These are phyloP conservation scores for Albugo candida DNA, from an alignment of 352 stramenopile genomes.

Conservation along the genomic window DNA sequence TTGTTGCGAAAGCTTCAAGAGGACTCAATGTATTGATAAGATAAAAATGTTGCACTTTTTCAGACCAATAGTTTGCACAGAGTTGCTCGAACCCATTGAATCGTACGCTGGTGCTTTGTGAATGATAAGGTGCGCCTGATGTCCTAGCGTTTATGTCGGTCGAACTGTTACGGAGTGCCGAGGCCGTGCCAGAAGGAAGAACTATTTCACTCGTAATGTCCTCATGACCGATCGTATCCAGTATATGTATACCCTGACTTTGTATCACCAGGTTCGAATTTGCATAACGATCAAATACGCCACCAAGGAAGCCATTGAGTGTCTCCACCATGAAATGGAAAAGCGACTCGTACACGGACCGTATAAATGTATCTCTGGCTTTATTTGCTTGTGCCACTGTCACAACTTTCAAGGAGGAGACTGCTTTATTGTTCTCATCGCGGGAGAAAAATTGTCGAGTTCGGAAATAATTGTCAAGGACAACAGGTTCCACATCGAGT, in stretches of 20 bases:
- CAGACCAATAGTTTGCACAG: conserved; percentile 72
- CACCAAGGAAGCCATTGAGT: conserved; percentile 57
- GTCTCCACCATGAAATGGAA: conserved; percentile 66
- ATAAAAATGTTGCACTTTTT: conserved; percentile 69
- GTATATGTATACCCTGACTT: conserved; percentile 59
- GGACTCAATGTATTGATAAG: conserved; percentile 43
- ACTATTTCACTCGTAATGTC: conserved; percentile 13
- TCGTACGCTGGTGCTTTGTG: background rate
- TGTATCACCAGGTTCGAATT: conserved; percentile 70
- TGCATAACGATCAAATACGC: conserved; percentile 67
- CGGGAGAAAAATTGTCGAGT: conserved; percentile 67
- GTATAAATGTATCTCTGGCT: conserved; percentile 58
- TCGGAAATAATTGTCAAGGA: conserved; percentile 73
- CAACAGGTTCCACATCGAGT: conserved; percentile 54
- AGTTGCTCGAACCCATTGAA: conserved; percentile 61
- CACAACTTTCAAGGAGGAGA: conserved; percentile 68
- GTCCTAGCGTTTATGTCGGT: too few species aligned
- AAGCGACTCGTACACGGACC: conserved; percentile 55
- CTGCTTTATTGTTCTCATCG: conserved; percentile 39
- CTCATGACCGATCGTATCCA: conserved; percentile 65
- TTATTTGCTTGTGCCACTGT: conserved; percentile 49
- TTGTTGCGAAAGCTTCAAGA: conserved; percentile 12
- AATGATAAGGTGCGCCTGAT: too few species aligned
- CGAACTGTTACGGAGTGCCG: too few species aligned
- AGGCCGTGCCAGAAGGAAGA: background rate